Evolutionary conservation across 176 grass and related monocot species (phyloP), one percentile per base, ranked within the genome.

Genomic region (Neostapfia colusana): DNA sequence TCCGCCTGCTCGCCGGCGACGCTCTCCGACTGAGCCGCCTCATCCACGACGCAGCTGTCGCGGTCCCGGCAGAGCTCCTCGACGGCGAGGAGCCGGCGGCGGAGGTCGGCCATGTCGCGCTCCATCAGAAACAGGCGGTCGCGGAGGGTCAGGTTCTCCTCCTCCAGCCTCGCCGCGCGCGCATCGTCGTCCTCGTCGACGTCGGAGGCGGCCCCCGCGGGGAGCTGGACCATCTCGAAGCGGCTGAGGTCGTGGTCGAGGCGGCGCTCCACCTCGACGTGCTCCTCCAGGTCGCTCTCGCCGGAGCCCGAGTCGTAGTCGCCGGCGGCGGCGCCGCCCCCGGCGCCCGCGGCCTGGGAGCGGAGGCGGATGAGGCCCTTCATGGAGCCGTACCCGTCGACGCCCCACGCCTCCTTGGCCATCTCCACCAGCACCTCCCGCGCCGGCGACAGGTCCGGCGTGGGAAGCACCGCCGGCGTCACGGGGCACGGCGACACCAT

Each of bases 321-420:
- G 11, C 81, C 88, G 39, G 79, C 86, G 27, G 59, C 87, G 12
- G 3, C 88, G 4, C 34, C 90, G 15, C 48, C 77, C n/a, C 38
- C 88, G 40, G 81, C 34, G 37, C 51, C 83, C 39, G 77, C 16
- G 17, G 67, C 73, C 68, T 75, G 80, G 45, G 83, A 74, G 21
- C 96, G 89, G 81, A 99, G 83, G 17, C 96, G 85, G 80, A 99
- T 95, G 70, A 95, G 90, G 44, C 96, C 96, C 79, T 93, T 99
- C 92, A 99, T 99, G 66, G 96, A 95, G 14, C 92, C 96, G 54
- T 95, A 99, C 11, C 96, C 96, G 66, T 99, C 89, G 15, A 99
- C 92, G 74, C 92, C 96, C 95, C 96, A 99, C 70, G 85, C 88
- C 86, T 99, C 95, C 92, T 92, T 95, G 66, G 87, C 96, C 96